These are phyloP conservation scores for Botrytis galanthina DNA, from an alignment of 2,329 filamentous ascomycete species.

Conservation along the genomic window DNA sequence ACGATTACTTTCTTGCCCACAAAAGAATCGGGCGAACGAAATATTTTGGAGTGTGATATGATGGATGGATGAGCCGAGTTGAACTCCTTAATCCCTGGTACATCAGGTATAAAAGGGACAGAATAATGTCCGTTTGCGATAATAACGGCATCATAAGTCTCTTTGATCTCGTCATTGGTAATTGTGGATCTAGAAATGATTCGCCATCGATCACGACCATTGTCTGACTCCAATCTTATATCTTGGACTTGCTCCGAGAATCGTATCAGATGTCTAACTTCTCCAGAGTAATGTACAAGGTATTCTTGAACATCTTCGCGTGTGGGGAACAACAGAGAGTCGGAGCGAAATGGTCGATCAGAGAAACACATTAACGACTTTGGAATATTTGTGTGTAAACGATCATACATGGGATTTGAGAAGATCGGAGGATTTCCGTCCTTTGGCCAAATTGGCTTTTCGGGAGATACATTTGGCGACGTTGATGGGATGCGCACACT, in stretches of 20 bases:
- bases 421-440: slow-evolving; percentile 52
- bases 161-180: slow-evolving; percentile 27
- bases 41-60: slow-evolving; percentile 77
- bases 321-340: slow-evolving; percentile 70
- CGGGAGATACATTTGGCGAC: slow-evolving; percentile 59
- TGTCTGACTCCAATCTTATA: slow-evolving; percentile 43
- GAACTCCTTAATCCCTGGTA: slow-evolving; percentile 59
- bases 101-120: slow-evolving; percentile 63
- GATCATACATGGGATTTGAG: slow-evolving; percentile 79
- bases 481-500: slow-evolving; percentile 63
- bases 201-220: slow-evolving; percentile 55
- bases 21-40: slow-evolving; percentile 64
- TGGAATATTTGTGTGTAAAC: slow-evolving; percentile 84
- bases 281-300: slow-evolving; percentile 63
- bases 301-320: slow-evolving; percentile 72
- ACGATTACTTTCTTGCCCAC: slow-evolving; percentile 72
- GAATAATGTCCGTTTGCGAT: slow-evolving; percentile 75
- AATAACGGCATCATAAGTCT: slow-evolving; percentile 66
- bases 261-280: slow-evolving; percentile 63
- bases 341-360: slow-evolving; percentile 62
- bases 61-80: slow-evolving; percentile 55
- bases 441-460: slow-evolving; percentile 57
- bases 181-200: slow-evolving; percentile 34
- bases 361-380: slow-evolving; percentile 77
- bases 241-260: slow-evolving; percentile 71